Evolutionary conservation across 345 rosid species (phyloP).

Genomic region (Brassica juncea): DNA sequence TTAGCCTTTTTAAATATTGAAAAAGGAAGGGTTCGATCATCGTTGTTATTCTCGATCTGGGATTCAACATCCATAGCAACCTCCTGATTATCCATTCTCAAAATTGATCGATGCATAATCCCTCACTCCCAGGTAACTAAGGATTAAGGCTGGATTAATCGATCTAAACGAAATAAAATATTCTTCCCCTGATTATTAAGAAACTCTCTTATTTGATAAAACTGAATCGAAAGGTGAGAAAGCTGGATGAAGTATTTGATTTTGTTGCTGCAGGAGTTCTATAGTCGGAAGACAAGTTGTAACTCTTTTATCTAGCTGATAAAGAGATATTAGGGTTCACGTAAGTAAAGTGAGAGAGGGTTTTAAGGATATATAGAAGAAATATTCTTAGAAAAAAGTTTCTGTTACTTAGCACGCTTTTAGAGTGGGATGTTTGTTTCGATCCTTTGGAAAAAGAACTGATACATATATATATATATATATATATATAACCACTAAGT

Average conservation of each 20-base stretch:
- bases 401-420: slow-evolving; percentile 40
- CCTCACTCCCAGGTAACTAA: background rate
- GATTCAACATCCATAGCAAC: slow-evolving; percentile 39
- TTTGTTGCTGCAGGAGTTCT: slow-evolving; percentile 8
- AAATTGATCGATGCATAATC: slow-evolving; percentile 11
- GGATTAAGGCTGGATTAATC: slow-evolving; percentile 12
- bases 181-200: background rate
- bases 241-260: background rate
- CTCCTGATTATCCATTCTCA: slow-evolving; percentile 30
- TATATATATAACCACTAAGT: background rate
- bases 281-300: slow-evolving; percentile 16
- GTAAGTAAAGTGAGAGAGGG: slow-evolving; percentile 36
- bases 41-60: slow-evolving; percentile 30
- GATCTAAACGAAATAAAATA: background rate
- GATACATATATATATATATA: too few species aligned
- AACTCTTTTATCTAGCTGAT: background rate
- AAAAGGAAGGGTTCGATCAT: slow-evolving; percentile 28
- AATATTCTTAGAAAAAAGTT: slow-evolving; percentile 30
- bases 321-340: slow-evolving; percentile 38
- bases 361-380: slow-evolving; percentile 32
- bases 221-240: background rate
- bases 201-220: background rate
- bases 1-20: slow-evolving; percentile 43
- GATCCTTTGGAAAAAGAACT: background rate
- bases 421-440: slow-evolving; percentile 39